Evolutionary conservation across 257 asterid genomes (phyloP).

Genomic region (Solanum pimpinellifolium): DNA sequence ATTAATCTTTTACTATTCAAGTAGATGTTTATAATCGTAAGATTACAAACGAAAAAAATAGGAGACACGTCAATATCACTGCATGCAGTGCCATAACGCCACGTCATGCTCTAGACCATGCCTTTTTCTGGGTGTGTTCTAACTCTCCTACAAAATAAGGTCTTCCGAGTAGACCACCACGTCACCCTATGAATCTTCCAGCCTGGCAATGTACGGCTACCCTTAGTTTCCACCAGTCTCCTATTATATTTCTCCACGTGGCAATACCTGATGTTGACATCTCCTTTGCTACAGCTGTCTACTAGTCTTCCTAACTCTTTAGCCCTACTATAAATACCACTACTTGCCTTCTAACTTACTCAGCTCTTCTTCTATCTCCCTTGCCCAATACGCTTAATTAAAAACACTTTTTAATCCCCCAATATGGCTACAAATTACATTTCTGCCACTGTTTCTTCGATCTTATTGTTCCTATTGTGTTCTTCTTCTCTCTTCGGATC

Average conservation of each 20-base stretch:
- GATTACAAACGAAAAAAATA: no score
- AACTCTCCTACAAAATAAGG: neutral
- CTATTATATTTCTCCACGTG: constrained; percentile 13
- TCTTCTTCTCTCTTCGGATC: neutral
- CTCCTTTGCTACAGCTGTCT: constrained; percentile 17
- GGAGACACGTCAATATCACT: neutral
- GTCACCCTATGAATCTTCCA: constrained; percentile 22
- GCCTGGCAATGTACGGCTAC: constrained; percentile 22
- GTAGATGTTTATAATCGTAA: no score
- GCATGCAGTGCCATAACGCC: neutral
- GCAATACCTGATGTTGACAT: constrained; percentile 15
- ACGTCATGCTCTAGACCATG: neutral
- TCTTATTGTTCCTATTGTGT: constrained; percentile 5
- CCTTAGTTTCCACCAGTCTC: neutral
- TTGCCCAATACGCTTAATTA: neutral
- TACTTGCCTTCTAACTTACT: neutral
- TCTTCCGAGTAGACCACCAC: constrained; percentile 3
- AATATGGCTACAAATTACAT: constrained; percentile 18
- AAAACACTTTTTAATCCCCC: neutral
- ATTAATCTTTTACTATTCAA: no score
- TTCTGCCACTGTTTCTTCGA: constrained; percentile 1
- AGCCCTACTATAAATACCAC: neutral
- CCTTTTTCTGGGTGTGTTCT: neutral
- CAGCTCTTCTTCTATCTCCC: neutral
- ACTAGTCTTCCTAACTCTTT: neutral